Conservation (phyloP, 805 yeast species). For the Lipomyces mesembrius region DNA sequence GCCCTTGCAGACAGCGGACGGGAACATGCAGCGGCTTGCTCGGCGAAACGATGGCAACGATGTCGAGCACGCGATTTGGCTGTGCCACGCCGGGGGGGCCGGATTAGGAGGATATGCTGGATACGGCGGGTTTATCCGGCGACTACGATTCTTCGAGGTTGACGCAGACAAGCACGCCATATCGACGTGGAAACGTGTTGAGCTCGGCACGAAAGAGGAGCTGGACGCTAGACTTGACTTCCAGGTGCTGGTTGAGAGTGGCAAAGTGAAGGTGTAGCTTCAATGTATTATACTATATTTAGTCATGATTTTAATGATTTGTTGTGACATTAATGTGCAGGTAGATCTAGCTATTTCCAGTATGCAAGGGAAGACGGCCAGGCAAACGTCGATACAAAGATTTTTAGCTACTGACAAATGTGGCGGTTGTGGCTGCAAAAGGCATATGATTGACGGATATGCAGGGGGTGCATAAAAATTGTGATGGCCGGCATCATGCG, state of each 20-base stretch:
- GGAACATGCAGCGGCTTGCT: background rate
- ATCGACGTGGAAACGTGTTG: conserved; percentile 74
- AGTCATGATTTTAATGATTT: background rate
- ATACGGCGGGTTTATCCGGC: conserved; percentile 82
- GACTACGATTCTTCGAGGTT: conserved; percentile 73
- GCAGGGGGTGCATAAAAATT: too few relatives aligned
- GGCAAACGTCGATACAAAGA: too few relatives aligned
- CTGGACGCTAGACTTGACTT: conserved; percentile 52
- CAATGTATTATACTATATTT: background rate
- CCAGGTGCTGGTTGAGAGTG: conserved; percentile 56
- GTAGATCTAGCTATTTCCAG: too few relatives aligned
- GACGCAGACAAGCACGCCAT: conserved; percentile 56
- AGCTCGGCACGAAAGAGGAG: conserved; percentile 52
- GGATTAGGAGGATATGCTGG: conserved; percentile 99
- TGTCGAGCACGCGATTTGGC: conserved; percentile 59
- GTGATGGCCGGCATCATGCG: background rate
- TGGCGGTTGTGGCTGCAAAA: too few relatives aligned
- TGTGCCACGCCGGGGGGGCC: conserved; percentile 91
- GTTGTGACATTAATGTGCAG: too few relatives aligned
- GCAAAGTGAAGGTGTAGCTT: conserved; percentile 43
- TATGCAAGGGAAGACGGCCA: too few relatives aligned
- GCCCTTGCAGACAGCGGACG: background rate
- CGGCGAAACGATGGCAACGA: conserved; percentile 6
- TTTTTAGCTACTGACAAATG: too few relatives aligned
- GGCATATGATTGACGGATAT: too few relatives aligned